Evolutionary conservation across 305 asterid genomes (phyloP).

Genomic region (Fraxinus ornus): DNA sequence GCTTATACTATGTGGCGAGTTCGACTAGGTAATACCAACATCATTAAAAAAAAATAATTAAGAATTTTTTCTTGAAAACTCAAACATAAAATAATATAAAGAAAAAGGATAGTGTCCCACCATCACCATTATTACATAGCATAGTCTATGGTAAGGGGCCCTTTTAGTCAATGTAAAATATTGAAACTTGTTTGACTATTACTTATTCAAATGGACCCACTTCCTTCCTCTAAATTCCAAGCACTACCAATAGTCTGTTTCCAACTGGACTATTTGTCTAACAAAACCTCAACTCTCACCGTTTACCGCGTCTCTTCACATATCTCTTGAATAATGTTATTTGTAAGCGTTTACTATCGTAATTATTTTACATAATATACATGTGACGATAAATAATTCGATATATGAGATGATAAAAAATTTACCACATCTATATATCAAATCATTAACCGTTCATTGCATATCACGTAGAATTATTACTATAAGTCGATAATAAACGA

Average conservation of each 20-base stretch:
- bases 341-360: neutral
- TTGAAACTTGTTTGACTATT: slow-evolving; percentile 52
- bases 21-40: neutral
- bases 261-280: slow-evolving; percentile 32
- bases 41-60: neutral
- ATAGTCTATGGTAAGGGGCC: slow-evolving; percentile 26
- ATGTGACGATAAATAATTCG: too few species aligned
- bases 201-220: slow-evolving; percentile 24
- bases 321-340: too few species aligned
- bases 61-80: neutral
- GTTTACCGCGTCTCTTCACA: neutral
- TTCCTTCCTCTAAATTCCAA: slow-evolving; percentile 38
- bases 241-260: slow-evolving; percentile 38
- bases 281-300: slow-evolving; percentile 16
- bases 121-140: neutral
- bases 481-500: too few species aligned
- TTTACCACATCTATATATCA: too few species aligned
- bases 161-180: slow-evolving; percentile 53
- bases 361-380: too few species aligned
- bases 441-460: too few species aligned
- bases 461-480: too few species aligned
- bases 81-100: neutral
- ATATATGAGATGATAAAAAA: too few species aligned
- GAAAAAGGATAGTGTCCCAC: neutral
- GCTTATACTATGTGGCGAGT: neutral